A percentile compares a stretch with the other conserved stretches of the same genome.
These are phyloP conservation scores for Albizia julibrissin DNA, from an alignment of 306 rosid genomes.

Conservation along the genomic window DNA sequence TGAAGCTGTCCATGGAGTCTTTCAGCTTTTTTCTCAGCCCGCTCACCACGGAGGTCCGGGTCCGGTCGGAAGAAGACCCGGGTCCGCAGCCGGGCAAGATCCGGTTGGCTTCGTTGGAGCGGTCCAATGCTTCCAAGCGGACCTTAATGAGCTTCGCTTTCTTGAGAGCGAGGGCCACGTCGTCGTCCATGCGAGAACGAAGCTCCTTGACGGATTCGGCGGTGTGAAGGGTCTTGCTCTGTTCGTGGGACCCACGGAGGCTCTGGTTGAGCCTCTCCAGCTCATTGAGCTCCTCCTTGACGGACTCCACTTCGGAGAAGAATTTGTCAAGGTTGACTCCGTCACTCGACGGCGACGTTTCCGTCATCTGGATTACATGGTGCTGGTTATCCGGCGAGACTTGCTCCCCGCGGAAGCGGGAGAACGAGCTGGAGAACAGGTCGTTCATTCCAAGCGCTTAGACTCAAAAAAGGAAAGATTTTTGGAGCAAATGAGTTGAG, in stretches of 20 bases:
- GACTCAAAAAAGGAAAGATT: not conserved
- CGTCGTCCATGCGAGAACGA: conserved; percentile 85
- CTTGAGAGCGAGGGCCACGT: conserved; percentile 68
- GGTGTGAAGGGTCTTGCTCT: conserved; percentile 73
- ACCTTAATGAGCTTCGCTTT: conserved; percentile 73
- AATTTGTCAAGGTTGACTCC: conserved; percentile 63
- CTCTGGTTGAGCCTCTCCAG: conserved; percentile 54
- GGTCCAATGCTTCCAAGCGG: conserved; percentile 76
- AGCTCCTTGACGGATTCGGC: conserved; percentile 75
- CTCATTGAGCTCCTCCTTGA: conserved; percentile 78
- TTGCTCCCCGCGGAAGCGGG: conserved; percentile 46
- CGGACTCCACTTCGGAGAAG: conserved; percentile 67
- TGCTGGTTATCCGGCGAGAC: conserved; percentile 40
- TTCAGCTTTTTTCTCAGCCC: conserved; percentile 74
- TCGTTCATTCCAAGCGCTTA: conserved; percentile 58
- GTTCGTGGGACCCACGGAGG: conserved; percentile 57
- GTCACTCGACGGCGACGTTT: not conserved
- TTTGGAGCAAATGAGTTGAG: not conserved
- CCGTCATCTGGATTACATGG: conserved; percentile 64
- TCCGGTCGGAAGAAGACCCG: conserved; percentile 84
- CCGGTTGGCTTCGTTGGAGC: conserved; percentile 65
- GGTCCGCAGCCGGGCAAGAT: conserved; percentile 66
- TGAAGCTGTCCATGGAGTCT: conserved; percentile 83
- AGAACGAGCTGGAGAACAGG: conserved; percentile 58
- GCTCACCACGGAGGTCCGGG: conserved; percentile 65